phyloP scores from a whole-genome alignment of 805 yeast genomes.

The Nakazawaea pomicola region DNA sequence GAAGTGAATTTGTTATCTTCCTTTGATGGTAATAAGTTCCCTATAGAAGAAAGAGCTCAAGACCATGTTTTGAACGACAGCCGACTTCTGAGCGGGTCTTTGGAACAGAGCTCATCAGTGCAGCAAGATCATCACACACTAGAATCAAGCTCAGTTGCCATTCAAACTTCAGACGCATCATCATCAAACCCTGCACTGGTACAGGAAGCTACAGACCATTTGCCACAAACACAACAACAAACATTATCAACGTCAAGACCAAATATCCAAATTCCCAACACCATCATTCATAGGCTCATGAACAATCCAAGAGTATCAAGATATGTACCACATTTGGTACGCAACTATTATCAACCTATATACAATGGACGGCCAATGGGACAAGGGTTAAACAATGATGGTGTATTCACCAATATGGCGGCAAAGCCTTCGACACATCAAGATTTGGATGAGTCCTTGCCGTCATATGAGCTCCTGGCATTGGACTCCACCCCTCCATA shows the following conservation, averaged over 20 bases:
- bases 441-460: conserved; percentile 55
- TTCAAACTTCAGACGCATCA: background rate
- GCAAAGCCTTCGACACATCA: conserved; percentile 74
- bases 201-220: too few relatives aligned
- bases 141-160: too few relatives aligned
- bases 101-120: background rate
- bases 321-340: conserved; percentile 9
- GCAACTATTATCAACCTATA: conserved; percentile 4
- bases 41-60: background rate
- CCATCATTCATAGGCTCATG: conserved; percentile 10
- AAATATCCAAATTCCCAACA: conserved; percentile 7
- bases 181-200: background rate
- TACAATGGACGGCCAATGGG: conserved; percentile 12
- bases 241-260: background rate
- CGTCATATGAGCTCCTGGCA: conserved; percentile 92
- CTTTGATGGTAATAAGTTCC: conserved; percentile 11
- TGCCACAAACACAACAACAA: conserved; percentile 1
- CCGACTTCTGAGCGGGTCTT: background rate
- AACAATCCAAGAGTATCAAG: conserved; percentile 7
- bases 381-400: conserved; percentile 56
- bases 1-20: conserved; percentile 15
- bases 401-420: conserved; percentile 86
- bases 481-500: conserved; percentile 93
- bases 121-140: too few relatives aligned
- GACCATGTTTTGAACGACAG: background rate